Percentiles rank a stretch among this genome's conserved stretches.
Evolutionary conservation across 2,329 filamentous ascomycete species (phyloP).

Genomic region (Aspergillus udagawae): DNA sequence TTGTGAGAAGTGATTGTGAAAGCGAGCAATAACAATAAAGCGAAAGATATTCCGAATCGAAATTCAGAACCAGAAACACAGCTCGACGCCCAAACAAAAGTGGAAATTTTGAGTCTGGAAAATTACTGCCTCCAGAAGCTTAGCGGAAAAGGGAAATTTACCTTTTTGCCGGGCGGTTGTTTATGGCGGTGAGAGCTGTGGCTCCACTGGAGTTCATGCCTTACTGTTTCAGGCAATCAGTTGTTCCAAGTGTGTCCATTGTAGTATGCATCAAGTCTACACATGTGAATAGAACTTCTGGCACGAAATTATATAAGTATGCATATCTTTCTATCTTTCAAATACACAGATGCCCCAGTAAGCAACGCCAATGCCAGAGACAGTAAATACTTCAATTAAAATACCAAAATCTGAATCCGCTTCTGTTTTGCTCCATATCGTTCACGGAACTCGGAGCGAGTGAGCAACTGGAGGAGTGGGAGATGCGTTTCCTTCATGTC

Average conservation of each 20-base stretch:
- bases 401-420: constrained; percentile 48
- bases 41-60: neutral
- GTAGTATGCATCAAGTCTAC: neutral
- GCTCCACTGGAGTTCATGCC: neutral
- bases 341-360: constrained; percentile 1
- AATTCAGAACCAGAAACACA: neutral
- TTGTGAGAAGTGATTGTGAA: neutral
- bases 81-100: constrained; percentile 17
- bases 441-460: constrained; percentile 65
- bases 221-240: neutral
- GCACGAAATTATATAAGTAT: neutral
- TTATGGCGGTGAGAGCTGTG: constrained; percentile 21
- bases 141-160: constrained; percentile 26
- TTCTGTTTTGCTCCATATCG: constrained; percentile 59
- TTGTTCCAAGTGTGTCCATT: neutral
- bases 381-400: constrained; percentile 34
- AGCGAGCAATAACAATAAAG: neutral
- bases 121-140: neutral
- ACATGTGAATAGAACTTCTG: neutral
- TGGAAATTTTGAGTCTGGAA: neutral
- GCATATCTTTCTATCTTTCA: neutral
- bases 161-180: constrained; percentile 24
- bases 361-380: constrained; percentile 8
- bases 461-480: constrained; percentile 71
- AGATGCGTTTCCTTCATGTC: constrained; percentile 93